Percentiles rank a stretch among this genome's conserved stretches.
phyloP scores from a whole-genome alignment of 179 eudicot species.

The Spergularia azorica region DNA sequence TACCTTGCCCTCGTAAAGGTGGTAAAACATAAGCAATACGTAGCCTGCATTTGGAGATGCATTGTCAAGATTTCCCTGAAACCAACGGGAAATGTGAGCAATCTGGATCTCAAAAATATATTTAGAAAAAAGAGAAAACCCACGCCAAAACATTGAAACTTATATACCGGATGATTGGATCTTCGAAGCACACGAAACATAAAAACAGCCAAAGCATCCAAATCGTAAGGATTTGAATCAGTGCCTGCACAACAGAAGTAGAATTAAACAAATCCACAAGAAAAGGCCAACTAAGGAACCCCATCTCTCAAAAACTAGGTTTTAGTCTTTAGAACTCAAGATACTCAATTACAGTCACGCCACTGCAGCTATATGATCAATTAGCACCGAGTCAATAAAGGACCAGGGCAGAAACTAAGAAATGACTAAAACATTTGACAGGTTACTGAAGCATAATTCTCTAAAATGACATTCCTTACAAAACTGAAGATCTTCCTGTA shows the following conservation, averaged over 20 bases:
- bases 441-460: constrained; percentile 12
- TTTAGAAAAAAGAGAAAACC: neutral
- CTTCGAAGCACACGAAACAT: constrained; percentile 83
- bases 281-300: neutral
- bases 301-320: neutral
- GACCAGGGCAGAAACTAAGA: neutral
- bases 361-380: neutral
- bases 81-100: constrained; percentile 4
- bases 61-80: constrained; percentile 92
- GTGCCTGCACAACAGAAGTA: constrained; percentile 55
- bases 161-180: constrained; percentile 86
- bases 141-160: neutral
- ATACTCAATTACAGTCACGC: neutral
- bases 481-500: too few species aligned
- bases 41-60: constrained; percentile 84
- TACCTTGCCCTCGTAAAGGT: constrained; percentile 94
- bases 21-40: constrained; percentile 89
- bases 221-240: constrained; percentile 81
- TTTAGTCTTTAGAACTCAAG: neutral
- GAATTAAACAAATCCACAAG: neutral
- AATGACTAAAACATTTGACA: neutral
- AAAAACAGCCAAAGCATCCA: constrained; percentile 89
- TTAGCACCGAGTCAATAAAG: neutral
- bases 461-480: neutral
- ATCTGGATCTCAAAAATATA: neutral